Conservation (phyloP, 148 eudicot genomes). For the Vaccinium macrocarpon region DNA sequence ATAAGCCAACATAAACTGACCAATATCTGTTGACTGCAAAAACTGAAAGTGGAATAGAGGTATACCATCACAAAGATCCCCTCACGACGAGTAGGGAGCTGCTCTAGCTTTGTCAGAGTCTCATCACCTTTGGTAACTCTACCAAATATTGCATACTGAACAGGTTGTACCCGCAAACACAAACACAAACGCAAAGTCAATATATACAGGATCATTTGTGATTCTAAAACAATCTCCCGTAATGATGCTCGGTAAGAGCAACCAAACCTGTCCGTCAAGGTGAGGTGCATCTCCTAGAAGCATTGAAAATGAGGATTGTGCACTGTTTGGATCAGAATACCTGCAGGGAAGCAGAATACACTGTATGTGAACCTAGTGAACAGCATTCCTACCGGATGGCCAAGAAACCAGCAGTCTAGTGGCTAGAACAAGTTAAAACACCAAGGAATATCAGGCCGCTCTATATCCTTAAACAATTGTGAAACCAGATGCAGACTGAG, state of each 20-base stretch:
- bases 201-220: not conserved
- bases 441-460: not conserved
- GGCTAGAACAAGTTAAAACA: not conserved
- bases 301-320: constrained; percentile 81
- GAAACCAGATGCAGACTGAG: not conserved
- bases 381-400: not conserved
- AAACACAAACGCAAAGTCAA: constrained; percentile 3
- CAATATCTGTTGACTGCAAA: not conserved
- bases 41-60: constrained; percentile 19
- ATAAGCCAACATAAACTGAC: not conserved
- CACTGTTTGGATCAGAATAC: constrained; percentile 90
- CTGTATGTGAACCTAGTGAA: not conserved
- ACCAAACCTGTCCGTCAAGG: constrained; percentile 76
- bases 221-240: not conserved
- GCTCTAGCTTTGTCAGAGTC: constrained; percentile 83
- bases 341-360: constrained; percentile 28
- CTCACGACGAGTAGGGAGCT: constrained; percentile 79
- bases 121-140: constrained; percentile 92
- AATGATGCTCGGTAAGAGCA: not conserved
- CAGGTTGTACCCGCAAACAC: constrained; percentile 2
- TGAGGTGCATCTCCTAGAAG: constrained; percentile 98
- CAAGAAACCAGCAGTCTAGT: not conserved
- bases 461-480: not conserved
- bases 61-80: constrained; percentile 96
- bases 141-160: constrained; percentile 89